Conservation (phyloP, 805 yeast species). For the Dipodascopsis tothii region DNA sequence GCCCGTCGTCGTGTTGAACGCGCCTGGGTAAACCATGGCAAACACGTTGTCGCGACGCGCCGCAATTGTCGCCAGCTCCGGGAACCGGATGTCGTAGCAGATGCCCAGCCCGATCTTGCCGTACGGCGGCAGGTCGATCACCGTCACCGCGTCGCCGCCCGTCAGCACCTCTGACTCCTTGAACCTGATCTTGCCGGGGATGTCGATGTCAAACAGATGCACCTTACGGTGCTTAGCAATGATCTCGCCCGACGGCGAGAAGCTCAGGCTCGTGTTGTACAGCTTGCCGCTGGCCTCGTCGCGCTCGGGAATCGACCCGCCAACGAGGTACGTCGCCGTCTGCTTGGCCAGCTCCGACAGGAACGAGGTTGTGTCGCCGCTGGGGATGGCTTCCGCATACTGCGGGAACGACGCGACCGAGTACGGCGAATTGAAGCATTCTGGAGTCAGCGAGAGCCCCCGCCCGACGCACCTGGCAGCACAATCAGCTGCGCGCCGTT, state of each 20-base stretch:
- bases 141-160: conserved; percentile 78
- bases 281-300: conserved; percentile 45
- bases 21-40: conserved; percentile 76
- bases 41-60: conserved; percentile 60
- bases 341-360: conserved; percentile 61
- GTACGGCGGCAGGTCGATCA: conserved; percentile 54
- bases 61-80: conserved; percentile 71
- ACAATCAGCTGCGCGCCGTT: conserved; percentile 64
- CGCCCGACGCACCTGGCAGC: conserved; percentile 49
- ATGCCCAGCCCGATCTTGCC: conserved; percentile 73
- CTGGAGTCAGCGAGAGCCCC: conserved; percentile 35
- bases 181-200: conserved; percentile 84
- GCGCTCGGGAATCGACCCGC: conserved; percentile 88
- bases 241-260: conserved; percentile 61
- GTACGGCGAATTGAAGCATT: conserved; percentile 94
- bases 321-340: conserved; percentile 58
- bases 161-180: conserved; percentile 69
- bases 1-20: conserved; percentile 89
- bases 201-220: conserved; percentile 86
- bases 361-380: conserved; percentile 54
- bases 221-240: conserved; percentile 86
- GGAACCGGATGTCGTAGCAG: conserved; percentile 84
- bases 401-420: conserved; percentile 77
- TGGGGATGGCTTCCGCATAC: conserved; percentile 81
- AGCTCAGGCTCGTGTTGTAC: conserved; percentile 69